Percentiles rank a stretch among this genome's conserved stretches.
Conservation (phyloP, 768 basidiomycete genomes). For the Naganishia vishniacii region DNA sequence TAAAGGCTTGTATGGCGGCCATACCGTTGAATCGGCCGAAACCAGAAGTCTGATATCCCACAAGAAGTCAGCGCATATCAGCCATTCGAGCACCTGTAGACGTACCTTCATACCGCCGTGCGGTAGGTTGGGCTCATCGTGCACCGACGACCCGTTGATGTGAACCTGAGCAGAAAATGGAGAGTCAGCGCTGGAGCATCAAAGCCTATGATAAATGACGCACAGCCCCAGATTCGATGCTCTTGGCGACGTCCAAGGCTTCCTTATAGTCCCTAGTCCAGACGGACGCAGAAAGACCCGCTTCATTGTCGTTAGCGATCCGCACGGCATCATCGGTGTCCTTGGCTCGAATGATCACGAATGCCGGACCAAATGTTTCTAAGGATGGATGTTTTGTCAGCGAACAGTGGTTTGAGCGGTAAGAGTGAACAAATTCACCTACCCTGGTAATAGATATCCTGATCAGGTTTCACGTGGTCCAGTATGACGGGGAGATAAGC, state of each 20-base stretch:
- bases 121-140: slow-evolving; percentile 43
- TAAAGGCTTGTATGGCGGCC: slow-evolving; percentile 44
- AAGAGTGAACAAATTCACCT: slow-evolving; percentile 1
- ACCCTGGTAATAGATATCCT: slow-evolving; percentile 21
- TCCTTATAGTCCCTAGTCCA: slow-evolving; percentile 55
- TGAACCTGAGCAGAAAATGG: slow-evolving; percentile 50
- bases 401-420: no score
- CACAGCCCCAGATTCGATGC: slow-evolving; percentile 55
- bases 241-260: slow-evolving; percentile 53
- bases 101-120: slow-evolving; percentile 42
- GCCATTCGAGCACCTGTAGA: not conserved
- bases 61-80: not conserved
- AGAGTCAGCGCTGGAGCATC: slow-evolving; percentile 52
- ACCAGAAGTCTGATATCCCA: slow-evolving; percentile 31
- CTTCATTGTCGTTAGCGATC: slow-evolving; percentile 57
- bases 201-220: not conserved
- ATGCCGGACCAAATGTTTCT: slow-evolving; percentile 62
- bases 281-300: slow-evolving; percentile 55
- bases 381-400: no score
- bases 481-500: slow-evolving; percentile 24
- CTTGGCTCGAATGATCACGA: slow-evolving; percentile 49
- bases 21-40: slow-evolving; percentile 48
- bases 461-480: slow-evolving; percentile 23
- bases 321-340: slow-evolving; percentile 55
- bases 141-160: slow-evolving; percentile 54